Base-by-base conservation (phyloP, 169 alveolate genomes). In the Plasmodium blacklocki region DNA sequence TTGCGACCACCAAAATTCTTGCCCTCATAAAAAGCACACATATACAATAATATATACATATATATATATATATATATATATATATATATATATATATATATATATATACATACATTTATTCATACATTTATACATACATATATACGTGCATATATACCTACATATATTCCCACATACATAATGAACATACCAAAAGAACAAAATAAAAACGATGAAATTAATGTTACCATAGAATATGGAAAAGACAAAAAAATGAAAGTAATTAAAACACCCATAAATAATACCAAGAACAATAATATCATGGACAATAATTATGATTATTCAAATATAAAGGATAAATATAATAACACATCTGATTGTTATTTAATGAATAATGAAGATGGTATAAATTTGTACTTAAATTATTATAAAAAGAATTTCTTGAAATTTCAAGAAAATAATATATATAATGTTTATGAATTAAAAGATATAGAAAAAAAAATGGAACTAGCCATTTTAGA, bases 141-240 rank as follows among this genome's bases (percentile, higher is more conserved):
- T 50, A 50, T 50, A 50, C 11, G 6, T 3, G 6, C 0, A 50
- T 50, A 2, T 50, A 3, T 50, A 50, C 15, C 0, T 50, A 52
- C 8, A 52, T 52, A 7, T 8, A 52, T 52, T 11, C 19, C 7
- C 0, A 52, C 2, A 0, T 52, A 52, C 62, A 60, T 32, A n/a
- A 74, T 74, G 88, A 74, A 74, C 50, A 74, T 74, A 29, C 89
- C 89, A 43, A 78, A 63, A 58, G 72, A 78, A 29, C 45, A 32
- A 32, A 58, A 23, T 43, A 32, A 14, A 8, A 45, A 23, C 8
- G 43, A 39, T 23, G 18, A 54, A 32, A 0, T 78, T n/a, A 73
- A 64, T 15, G 71, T 78, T 1, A 64, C 75, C 9, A 64, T 78
- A 43, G 78, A 78, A 78, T 43, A 64, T 12, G 89, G 68, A 1